phyloP scores from a whole-genome alignment of 139 green algal species.

The Choricystis sp. region DNA sequence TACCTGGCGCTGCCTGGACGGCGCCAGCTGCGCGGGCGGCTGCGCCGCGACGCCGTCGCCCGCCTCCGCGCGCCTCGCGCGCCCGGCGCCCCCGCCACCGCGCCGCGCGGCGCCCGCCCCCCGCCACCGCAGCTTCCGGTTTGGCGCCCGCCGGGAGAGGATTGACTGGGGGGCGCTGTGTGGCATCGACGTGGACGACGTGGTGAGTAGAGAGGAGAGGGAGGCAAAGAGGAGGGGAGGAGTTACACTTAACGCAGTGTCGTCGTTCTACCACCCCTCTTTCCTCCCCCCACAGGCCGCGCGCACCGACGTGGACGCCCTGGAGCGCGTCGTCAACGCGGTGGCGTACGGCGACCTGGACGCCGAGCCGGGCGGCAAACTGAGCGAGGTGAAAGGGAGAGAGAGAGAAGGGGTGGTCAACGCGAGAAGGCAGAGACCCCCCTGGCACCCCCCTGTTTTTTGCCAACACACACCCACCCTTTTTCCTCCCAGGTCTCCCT shows the following conservation, averaged over 20 bases:
- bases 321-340: slow-evolving; percentile 36
- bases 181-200: slow-evolving; percentile 28
- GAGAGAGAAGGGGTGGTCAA: slow-evolving; percentile 22
- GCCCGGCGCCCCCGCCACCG: no score
- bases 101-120: no score
- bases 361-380: slow-evolving; percentile 39
- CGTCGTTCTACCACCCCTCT: neutral
- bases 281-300: slow-evolving; percentile 18
- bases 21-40: no score
- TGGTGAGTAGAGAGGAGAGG: slow-evolving; percentile 20
- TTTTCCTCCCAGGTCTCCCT: neutral
- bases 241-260: neutral
- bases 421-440: neutral
- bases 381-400: slow-evolving; percentile 32
- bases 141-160: slow-evolving; percentile 18
- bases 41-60: no score
- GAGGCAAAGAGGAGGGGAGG: neutral
- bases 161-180: slow-evolving; percentile 54
- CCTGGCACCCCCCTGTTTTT: slow-evolving; percentile 4
- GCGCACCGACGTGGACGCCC: slow-evolving; percentile 40
- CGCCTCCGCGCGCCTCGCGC: no score
- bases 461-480: neutral
- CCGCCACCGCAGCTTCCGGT: slow-evolving; percentile 34
- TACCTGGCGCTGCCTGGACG: no score
- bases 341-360: slow-evolving; percentile 48